These are phyloP conservation scores for Alloteropsis angusta DNA, from an alignment of 202 grass and related monocot genomes.

Conservation along the genomic window DNA sequence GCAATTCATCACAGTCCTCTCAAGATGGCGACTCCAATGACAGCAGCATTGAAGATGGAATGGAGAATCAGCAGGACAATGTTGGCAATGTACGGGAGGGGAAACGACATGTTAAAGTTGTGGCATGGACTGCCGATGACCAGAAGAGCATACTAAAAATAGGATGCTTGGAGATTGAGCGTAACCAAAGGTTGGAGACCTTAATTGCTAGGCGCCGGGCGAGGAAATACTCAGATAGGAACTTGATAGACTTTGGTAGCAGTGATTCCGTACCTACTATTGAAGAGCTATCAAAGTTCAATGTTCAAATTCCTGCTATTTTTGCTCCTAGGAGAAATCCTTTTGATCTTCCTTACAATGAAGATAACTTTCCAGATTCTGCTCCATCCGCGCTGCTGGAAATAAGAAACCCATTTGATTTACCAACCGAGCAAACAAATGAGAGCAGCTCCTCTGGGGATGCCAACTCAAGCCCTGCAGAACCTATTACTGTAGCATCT, in stretches of 20 bases:
- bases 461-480: constrained; percentile 8
- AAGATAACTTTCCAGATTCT: constrained; percentile 64
- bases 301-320: constrained; percentile 51
- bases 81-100: constrained; percentile 9
- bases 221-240: constrained; percentile 54
- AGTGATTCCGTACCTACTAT: constrained; percentile 39
- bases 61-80: constrained; percentile 35
- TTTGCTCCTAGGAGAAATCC: constrained; percentile 69
- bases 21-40: constrained; percentile 45
- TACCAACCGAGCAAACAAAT: constrained; percentile 27
- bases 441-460: constrained; percentile 21
- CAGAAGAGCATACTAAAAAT: constrained; percentile 66
- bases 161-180: constrained; percentile 66
- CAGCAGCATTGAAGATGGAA: constrained; percentile 37
- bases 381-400: constrained; percentile 47
- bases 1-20: constrained; percentile 32
- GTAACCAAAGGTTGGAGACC: constrained; percentile 58
- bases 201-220: constrained; percentile 60
- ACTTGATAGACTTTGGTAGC: constrained; percentile 48
- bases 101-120: constrained; percentile 34
- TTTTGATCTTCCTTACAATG: constrained; percentile 61
- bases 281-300: constrained; percentile 35
- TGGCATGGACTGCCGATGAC: constrained; percentile 81
- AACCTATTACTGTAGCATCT: constrained; percentile 6
- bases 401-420: constrained; percentile 40